These are phyloP conservation scores for Daldinia eschscholtzii DNA, from an alignment of 2,329 filamentous ascomycete species.

Conservation along the genomic window DNA sequence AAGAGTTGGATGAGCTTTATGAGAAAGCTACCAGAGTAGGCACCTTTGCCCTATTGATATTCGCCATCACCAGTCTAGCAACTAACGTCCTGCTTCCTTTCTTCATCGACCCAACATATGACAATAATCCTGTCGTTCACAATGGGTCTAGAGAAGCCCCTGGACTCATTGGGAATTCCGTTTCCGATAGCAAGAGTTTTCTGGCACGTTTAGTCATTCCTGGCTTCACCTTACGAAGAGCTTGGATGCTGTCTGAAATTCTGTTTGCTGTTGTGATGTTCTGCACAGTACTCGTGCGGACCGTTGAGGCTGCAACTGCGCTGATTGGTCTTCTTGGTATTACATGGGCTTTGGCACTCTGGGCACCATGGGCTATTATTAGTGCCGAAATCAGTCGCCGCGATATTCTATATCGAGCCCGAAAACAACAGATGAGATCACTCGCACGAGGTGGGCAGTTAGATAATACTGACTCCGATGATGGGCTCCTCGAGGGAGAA, in stretches of 20 bases:
- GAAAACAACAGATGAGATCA: constrained; percentile 52
- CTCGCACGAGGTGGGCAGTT: constrained; percentile 39
- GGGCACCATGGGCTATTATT: constrained; percentile 96
- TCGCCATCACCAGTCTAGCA: constrained; percentile 84
- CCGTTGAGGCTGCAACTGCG: constrained; percentile 77
- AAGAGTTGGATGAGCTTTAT: constrained; percentile 83
- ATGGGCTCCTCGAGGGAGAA: constrained; percentile 51
- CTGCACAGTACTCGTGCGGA: constrained; percentile 81
- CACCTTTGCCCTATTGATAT: constrained; percentile 89
- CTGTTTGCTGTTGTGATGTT: constrained; percentile 87
- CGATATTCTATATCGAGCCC: constrained; percentile 69
- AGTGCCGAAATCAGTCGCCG: constrained; percentile 90
- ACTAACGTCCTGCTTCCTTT: constrained; percentile 88
- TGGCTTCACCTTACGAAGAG: constrained; percentile 85
- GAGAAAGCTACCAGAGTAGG: constrained; percentile 88
- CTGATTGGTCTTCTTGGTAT: constrained; percentile 87
- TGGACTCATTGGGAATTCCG: constrained; percentile 50
- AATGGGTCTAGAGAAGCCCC: constrained; percentile 53
- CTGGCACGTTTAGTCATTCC: constrained; percentile 79
- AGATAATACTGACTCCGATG: constrained; percentile 37
- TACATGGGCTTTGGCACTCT: constrained; percentile 91
- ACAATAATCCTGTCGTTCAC: constrained; percentile 56
- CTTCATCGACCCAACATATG: constrained; percentile 85
- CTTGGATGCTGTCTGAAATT: constrained; percentile 88
- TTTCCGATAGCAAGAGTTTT: constrained; percentile 56